Evolutionary conservation across 2,329 filamentous ascomycete genomes (phyloP).

Genomic region (Boeremia exigua): DNA sequence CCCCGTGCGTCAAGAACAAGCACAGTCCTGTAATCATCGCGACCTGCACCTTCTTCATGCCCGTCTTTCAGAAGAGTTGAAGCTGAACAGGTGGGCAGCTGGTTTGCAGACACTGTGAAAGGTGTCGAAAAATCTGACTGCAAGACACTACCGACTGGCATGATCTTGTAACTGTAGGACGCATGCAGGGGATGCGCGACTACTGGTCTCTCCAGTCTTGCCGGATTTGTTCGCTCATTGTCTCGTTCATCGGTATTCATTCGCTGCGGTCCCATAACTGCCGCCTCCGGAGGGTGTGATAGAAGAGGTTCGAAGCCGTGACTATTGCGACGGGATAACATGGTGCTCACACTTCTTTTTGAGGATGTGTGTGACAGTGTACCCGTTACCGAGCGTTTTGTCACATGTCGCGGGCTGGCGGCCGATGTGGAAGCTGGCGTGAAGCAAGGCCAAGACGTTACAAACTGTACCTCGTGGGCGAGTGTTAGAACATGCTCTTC

Average conservation of each 20-base stretch:
- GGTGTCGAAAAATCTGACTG: conserved; percentile 34
- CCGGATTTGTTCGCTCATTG: conserved; percentile 14
- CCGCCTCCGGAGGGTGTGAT: conserved; percentile 42
- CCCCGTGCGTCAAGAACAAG: conserved; percentile 59
- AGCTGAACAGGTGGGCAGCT: conserved; percentile 23
- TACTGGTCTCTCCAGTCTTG: conserved; percentile 13
- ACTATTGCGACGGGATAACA: conserved; percentile 37
- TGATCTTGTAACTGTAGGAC: conserved; percentile 45
- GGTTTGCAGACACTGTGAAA: conserved; percentile 28
- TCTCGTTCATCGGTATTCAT: conserved; percentile 29
- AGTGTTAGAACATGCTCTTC: conserved; percentile 45
- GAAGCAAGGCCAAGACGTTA: conserved; percentile 61
- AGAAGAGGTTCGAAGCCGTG: conserved; percentile 45
- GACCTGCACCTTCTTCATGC: conserved; percentile 16
- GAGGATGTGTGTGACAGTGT: conserved; percentile 41
- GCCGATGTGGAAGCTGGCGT: conserved; percentile 45
- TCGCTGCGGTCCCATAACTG: conserved; percentile 34
- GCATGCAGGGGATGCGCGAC: conserved; percentile 50
- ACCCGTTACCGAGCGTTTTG: conserved; percentile 31
- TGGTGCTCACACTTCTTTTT: conserved; percentile 36
- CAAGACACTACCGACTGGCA: conserved; percentile 43
- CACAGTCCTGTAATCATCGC: conserved; percentile 38
- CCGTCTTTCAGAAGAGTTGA: conserved; percentile 18
- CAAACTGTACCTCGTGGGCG: conserved; percentile 59
- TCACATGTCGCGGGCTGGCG: conserved; percentile 29